Evolutionary conservation across 2,329 filamentous ascomycete species (phyloP).

Genomic region (Zymoseptoria pseudotritici): DNA sequence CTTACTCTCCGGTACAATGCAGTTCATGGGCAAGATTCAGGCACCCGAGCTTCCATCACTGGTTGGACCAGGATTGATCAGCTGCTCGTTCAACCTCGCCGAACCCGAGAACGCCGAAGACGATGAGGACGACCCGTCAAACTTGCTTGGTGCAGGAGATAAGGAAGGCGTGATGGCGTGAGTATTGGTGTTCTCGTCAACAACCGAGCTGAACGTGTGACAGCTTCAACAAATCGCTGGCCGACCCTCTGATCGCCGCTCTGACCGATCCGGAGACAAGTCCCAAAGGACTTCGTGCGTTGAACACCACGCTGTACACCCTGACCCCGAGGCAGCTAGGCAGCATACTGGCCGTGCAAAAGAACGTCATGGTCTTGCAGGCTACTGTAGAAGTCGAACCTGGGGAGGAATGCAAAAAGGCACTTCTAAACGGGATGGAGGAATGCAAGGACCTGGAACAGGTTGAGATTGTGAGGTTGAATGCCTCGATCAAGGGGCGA

Average conservation of each 20-base stretch:
- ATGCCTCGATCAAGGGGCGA: background rate
- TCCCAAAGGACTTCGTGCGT: conserved; percentile 29
- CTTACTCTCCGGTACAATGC: background rate
- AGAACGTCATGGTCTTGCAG: conserved; percentile 33
- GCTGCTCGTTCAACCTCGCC: conserved; percentile 32
- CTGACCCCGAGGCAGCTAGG: conserved; percentile 30
- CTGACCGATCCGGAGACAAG: conserved; percentile 28
- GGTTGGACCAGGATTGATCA: conserved; percentile 33
- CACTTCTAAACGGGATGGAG: conserved; percentile 28
- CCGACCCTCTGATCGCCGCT: conserved; percentile 24
- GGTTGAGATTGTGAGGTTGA: conserved; percentile 30
- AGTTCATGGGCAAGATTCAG: conserved; percentile 35
- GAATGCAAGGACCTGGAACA: conserved; percentile 30
- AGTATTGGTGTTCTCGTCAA: background rate
- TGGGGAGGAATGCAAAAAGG: conserved; percentile 29
- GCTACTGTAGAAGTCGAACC: conserved; percentile 32
- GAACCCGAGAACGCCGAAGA: conserved; percentile 29
- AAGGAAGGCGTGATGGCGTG: conserved; percentile 31
- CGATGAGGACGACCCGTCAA: conserved; percentile 27
- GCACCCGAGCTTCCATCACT: conserved; percentile 31
- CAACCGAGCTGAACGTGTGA: background rate
- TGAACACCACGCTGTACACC: conserved; percentile 39
- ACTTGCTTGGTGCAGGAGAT: conserved; percentile 21
- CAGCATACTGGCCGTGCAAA: conserved; percentile 31
- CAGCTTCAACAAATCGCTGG: conserved; percentile 27